A percentile compares a stretch with the other conserved stretches of the same genome.
These are phyloP conservation scores for Aureobasidium sp. DNA, from an alignment of 2,329 filamentous ascomycete genomes.

Conservation along the genomic window DNA sequence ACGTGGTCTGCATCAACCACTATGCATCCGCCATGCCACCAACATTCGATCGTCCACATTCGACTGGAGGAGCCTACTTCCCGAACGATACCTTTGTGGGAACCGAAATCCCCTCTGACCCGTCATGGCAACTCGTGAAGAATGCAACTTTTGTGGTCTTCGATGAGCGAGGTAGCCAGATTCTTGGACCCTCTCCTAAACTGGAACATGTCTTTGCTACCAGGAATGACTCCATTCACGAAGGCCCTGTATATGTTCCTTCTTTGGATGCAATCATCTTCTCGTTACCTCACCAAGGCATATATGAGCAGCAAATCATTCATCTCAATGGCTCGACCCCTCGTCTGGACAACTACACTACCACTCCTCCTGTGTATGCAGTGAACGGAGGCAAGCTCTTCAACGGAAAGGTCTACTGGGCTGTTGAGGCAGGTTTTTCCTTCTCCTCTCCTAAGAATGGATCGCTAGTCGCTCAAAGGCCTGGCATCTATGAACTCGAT, in stretches of 20 bases:
- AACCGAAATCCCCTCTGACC: constrained; percentile 21
- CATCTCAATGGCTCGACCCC: constrained; percentile 36
- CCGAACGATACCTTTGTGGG: constrained; percentile 16
- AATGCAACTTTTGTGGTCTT: constrained; percentile 28
- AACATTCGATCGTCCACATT: constrained; percentile 12
- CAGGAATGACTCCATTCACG: constrained; percentile 31
- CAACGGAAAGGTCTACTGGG: constrained; percentile 32
- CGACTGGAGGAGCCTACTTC: background rate
- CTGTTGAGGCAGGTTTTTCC: constrained; percentile 17
- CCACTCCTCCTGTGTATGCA: constrained; percentile 35
- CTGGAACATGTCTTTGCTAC: constrained; percentile 31
- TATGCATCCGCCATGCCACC: constrained; percentile 17
- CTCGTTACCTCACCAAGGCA: constrained; percentile 28
- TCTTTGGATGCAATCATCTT: constrained; percentile 33
- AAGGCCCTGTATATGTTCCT: constrained; percentile 35
- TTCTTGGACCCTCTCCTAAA: constrained; percentile 29
- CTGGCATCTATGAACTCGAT: constrained; percentile 29
- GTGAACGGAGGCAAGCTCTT: constrained; percentile 35
- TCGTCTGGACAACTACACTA: constrained; percentile 30
- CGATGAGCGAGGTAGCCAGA: constrained; percentile 27
- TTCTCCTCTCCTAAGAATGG: constrained; percentile 20
- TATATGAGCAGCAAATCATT: constrained; percentile 27
- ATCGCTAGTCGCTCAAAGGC: constrained; percentile 27
- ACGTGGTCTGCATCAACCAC: constrained; percentile 16
- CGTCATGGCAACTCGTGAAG: constrained; percentile 22